Evolutionary conservation across 2,329 filamentous ascomycete genomes (phyloP).

Genomic region (Fusarium zealandicum): DNA sequence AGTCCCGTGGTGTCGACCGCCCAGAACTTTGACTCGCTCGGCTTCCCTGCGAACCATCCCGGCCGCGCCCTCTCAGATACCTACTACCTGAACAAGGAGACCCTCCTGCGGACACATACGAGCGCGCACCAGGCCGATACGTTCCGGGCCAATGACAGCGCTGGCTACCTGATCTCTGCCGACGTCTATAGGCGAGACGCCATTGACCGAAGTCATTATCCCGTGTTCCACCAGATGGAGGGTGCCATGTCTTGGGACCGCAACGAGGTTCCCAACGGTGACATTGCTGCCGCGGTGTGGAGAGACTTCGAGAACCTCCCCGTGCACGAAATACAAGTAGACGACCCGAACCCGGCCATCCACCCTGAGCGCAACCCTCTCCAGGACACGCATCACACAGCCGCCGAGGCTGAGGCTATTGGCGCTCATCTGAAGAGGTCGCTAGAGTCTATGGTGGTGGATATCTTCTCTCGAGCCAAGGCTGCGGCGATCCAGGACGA

Average conservation of each 20-base stretch:
- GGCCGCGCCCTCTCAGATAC: conserved; percentile 89
- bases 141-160: conserved; percentile 74
- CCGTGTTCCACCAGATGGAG: conserved; percentile 99
- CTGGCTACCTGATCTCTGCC: conserved; percentile 88
- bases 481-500: conserved; percentile 65
- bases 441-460: conserved; percentile 86
- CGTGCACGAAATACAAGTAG: conserved; percentile 75
- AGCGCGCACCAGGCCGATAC: conserved; percentile 89
- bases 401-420: conserved; percentile 82
- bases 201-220: conserved; percentile 93
- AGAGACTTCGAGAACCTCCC: conserved; percentile 76
- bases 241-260: conserved; percentile 90
- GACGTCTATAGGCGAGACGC: conserved; percentile 97
- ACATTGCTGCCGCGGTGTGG: conserved; percentile 71
- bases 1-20: conserved; percentile 82
- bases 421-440: conserved; percentile 86
- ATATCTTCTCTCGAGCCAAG: conserved; percentile 83
- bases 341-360: conserved; percentile 82
- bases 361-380: conserved; percentile 83
- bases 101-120: conserved; percentile 90
- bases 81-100: conserved; percentile 89
- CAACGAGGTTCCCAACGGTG: conserved; percentile 60
- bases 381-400: conserved; percentile 73
- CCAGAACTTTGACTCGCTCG: conserved; percentile 97
- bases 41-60: conserved; percentile 86